These are phyloP conservation scores for Ambrosia hybrid DNA, from an alignment of 140 eudicot species.

Conservation along the genomic window DNA sequence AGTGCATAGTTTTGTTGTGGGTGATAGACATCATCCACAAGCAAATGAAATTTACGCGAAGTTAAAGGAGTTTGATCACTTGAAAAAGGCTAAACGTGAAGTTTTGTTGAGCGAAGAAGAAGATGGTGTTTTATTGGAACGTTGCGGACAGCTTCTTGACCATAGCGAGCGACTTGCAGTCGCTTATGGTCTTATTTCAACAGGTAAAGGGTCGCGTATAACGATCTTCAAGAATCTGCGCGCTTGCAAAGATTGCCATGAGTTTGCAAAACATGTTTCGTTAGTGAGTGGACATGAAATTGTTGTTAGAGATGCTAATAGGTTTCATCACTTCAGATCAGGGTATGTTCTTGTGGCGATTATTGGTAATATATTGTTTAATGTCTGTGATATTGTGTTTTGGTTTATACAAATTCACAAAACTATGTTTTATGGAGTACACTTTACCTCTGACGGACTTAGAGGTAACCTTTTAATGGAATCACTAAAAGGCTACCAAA, in stretches of 20 bases:
- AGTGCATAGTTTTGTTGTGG: slow-evolving; percentile 47
- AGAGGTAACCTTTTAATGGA: too few relatives aligned
- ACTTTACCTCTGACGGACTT: too few relatives aligned
- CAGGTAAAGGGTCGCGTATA: slow-evolving; percentile 35
- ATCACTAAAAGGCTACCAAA: too few relatives aligned
- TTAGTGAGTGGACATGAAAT: slow-evolving; percentile 40
- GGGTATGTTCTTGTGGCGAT: slow-evolving; percentile 57
- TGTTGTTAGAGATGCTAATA: slow-evolving; percentile 49
- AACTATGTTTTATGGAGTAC: not conserved
- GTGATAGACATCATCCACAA: slow-evolving; percentile 48
- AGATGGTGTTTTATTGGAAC: slow-evolving; percentile 38
- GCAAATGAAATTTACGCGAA: slow-evolving; percentile 45
- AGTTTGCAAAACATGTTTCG: slow-evolving; percentile 52
- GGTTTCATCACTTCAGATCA: slow-evolving; percentile 49
- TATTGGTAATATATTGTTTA: slow-evolving; percentile 39
- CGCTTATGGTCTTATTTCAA: slow-evolving; percentile 50
- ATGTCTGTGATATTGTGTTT: not conserved
- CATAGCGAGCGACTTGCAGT: slow-evolving; percentile 68
- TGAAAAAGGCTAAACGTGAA: not conserved
- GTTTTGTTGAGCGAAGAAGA: slow-evolving; percentile 30
- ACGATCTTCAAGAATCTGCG: slow-evolving; percentile 56
- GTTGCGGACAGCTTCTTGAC: slow-evolving; percentile 45
- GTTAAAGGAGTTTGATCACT: slow-evolving; percentile 34
- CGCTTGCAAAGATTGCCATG: slow-evolving; percentile 60
- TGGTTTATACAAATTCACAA: not conserved